These are phyloP conservation scores for Anthracocystis setariae DNA, from an alignment of 1,284 basidiomycete genomes.

Conservation along the genomic window DNA sequence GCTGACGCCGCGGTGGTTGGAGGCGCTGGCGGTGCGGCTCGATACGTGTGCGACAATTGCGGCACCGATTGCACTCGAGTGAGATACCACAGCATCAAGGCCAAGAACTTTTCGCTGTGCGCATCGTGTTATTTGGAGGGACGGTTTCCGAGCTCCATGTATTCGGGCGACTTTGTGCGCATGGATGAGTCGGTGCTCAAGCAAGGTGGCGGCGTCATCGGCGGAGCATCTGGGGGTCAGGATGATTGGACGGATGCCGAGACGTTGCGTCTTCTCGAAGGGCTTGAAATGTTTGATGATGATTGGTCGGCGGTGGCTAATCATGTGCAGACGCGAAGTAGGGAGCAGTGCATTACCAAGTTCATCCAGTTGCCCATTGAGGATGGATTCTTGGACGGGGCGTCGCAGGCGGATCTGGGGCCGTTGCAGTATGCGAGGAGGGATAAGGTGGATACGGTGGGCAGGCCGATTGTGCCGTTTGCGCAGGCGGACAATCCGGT, in stretches of 20 bases:
- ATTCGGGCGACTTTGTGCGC: constrained; percentile 96
- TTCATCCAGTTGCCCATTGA: constrained; percentile 98
- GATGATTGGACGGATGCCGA: constrained; percentile 94
- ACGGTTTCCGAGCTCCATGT: constrained; percentile 94
- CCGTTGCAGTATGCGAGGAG: constrained; percentile 75
- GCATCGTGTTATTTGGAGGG: constrained; percentile 87
- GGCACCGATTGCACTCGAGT: constrained; percentile 88
- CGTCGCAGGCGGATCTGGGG: constrained; percentile 73
- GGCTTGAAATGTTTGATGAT: constrained; percentile 96
- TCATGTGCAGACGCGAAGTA: constrained; percentile 88
- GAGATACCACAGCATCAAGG: constrained; percentile 90
- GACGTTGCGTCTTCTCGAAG: constrained; percentile 86
- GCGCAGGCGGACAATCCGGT: constrained; percentile 96
- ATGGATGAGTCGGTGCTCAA: constrained; percentile 73
- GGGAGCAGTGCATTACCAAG: constrained; percentile 93
- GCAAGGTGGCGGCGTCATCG: constrained; percentile 69
- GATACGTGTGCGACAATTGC: constrained; percentile 90
- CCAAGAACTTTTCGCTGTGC: constrained; percentile 79
- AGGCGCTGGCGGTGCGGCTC: constrained; percentile 69
- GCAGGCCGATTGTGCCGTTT: constrained; percentile 74
- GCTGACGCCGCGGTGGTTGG: constrained; percentile 72
- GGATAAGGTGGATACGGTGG: constrained; percentile 50
- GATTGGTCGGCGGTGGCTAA: constrained; percentile 93
- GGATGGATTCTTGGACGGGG: constrained; percentile 80
- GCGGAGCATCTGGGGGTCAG: constrained; percentile 71